Percentiles rank a stretch among this genome's conserved stretches.
Evolutionary conservation across 305 asterid genomes (phyloP).

Genomic region (Andrographis paniculata): DNA sequence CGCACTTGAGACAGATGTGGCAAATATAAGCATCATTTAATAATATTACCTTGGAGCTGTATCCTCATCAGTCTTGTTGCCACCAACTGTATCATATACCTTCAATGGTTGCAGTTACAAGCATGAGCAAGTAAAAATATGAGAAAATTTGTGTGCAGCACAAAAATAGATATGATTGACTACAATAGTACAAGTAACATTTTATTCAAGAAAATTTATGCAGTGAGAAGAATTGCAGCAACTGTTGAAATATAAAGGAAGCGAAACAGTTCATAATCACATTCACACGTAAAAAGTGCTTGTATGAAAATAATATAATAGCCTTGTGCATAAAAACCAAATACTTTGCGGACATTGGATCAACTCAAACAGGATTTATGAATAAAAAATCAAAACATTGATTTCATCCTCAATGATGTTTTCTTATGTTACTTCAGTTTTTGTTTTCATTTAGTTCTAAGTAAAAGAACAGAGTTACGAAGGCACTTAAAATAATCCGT

Average conservation of each 20-base stretch:
- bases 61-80: conserved; percentile 74
- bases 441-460: too few relatives aligned
- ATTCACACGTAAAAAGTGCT: too few relatives aligned
- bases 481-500: conserved; percentile 7
- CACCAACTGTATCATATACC: conserved; percentile 94
- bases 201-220: conserved; percentile 2
- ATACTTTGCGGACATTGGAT: too few relatives aligned
- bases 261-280: too few relatives aligned
- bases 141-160: conserved; percentile 12
- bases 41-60: conserved; percentile 51
- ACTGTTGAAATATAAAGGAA: not conserved
- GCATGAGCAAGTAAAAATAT: conserved; percentile 18
- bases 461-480: too few relatives aligned
- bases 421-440: too few relatives aligned
- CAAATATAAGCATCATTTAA: conserved; percentile 11
- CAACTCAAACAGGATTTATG: not conserved
- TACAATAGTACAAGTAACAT: not conserved
- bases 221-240: conserved; percentile 4
- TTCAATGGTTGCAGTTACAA: conserved; percentile 32
- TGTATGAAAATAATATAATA: too few relatives aligned
- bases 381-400: not conserved
- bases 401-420: too few relatives aligned
- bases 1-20: not conserved
- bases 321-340: too few relatives aligned
- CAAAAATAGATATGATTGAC: not conserved